Evolutionary conservation across 139 green algal genomes (phyloP).

Genomic region (Limnomonas spitsbergensis): DNA sequence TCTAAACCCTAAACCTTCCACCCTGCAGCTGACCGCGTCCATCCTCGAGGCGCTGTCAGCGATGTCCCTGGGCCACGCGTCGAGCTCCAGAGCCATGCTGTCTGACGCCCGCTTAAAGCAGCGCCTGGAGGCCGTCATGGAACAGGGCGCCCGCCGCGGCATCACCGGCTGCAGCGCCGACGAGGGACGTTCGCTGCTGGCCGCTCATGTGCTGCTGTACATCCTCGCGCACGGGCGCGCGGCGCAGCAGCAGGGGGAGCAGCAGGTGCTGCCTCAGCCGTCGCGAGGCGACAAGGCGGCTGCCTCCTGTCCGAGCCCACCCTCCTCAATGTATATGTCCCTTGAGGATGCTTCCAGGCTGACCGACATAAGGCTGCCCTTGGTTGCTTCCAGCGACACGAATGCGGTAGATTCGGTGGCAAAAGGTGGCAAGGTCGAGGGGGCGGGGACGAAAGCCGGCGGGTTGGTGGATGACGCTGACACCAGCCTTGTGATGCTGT

Average conservation of each 20-base stretch:
- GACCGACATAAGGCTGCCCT: background rate
- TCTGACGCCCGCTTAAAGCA: background rate
- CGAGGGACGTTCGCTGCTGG: conserved; percentile 3
- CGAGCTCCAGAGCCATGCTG: background rate
- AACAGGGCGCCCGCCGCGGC: background rate
- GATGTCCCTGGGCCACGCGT: background rate
- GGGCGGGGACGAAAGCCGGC: background rate
- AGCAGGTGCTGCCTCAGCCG: background rate
- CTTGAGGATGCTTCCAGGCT: conserved; percentile 3
- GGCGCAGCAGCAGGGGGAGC: background rate
- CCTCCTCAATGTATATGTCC: background rate
- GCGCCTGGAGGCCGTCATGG: conserved; percentile 2
- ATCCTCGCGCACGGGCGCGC: background rate
- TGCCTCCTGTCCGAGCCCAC: background rate
- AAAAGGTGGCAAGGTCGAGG: background rate
- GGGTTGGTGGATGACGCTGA: background rate
- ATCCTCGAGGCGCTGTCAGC: conserved; percentile 2
- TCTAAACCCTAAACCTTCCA: too few relatives aligned
- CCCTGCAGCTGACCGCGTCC: background rate
- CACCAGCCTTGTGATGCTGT: background rate
- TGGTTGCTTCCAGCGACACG: too few relatives aligned
- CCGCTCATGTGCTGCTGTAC: conserved; percentile 5
- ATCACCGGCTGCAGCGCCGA: background rate
- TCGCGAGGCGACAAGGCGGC: background rate
- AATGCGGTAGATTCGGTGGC: too few relatives aligned